Base-by-base conservation (phyloP, 208 protist species). In the Acanthamoeba quina region DNA sequence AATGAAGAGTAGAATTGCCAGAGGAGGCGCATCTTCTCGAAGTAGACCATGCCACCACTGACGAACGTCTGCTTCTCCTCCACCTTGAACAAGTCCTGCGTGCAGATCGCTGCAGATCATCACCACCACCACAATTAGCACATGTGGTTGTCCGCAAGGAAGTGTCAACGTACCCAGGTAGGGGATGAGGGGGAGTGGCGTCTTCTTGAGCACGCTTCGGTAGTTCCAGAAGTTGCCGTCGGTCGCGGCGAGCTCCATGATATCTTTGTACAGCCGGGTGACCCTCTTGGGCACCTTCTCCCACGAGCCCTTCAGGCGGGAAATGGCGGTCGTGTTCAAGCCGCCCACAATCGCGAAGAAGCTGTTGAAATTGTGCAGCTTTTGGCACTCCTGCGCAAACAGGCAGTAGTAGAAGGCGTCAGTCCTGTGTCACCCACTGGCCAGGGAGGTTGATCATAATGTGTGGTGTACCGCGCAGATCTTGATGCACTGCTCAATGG, bases 161-260 rank as follows among this genome's bases (percentile, higher is more conserved):
- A 19, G 54, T 19, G 54, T 58, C 24, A 37, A 19, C 5, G 49
- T 62, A 86, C 78, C 78, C 5, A 86, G 49, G 21, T 86, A 86
- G 24, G 78, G 78, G 44, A 86, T 62, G 52, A 86, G 78, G 15
- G 78, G 78, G 26, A 86, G 49, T 0, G 41, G 41, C 78, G 78
- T 86, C 78, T 86, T 86, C 49, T 86, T 86, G 78, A 86, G 49
- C 26, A 86, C 78, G 49, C 49, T 86, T 31, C 78, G 78, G 52
- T 86, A 86, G 49, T 86, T 86, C 78, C 78, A 86, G 26, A 86
- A 86, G 26, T 86, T 86, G 78, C 78, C 78, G 49, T 86, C 78
- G 5, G 78, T 86, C 0, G 78, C 47, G 52, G 78, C 78, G 17
- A 86, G 78, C 52, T 86, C 78, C 78, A 86, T 86, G 21, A 86